A percentile compares a stretch with the other conserved stretches of the same genome.
These are phyloP conservation scores for Penicillium salamii DNA, from an alignment of 495 filamentous ascomycete species.

Conservation along the genomic window DNA sequence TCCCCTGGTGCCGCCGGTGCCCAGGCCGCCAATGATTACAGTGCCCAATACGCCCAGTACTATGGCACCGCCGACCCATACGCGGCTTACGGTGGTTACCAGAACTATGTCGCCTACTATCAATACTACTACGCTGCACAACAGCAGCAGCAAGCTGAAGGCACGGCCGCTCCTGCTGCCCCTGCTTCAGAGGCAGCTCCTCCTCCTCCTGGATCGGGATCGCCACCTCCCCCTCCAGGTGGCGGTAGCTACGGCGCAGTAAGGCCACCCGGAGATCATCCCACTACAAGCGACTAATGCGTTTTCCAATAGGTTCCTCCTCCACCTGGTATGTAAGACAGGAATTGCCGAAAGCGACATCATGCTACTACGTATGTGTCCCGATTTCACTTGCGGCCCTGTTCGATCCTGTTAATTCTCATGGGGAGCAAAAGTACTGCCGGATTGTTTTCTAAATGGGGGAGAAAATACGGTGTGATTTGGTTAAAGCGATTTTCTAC, in stretches of 20 bases:
- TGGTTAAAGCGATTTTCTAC: neutral
- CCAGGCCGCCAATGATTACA: conserved; percentile 53
- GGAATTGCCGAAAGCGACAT: neutral
- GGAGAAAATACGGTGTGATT: conserved; percentile 1
- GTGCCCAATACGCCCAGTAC: conserved; percentile 82
- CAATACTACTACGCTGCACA: conserved; percentile 69
- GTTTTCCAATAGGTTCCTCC: conserved; percentile 43
- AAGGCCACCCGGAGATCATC: conserved; percentile 8
- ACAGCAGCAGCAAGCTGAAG: conserved; percentile 39
- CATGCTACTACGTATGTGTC: neutral
- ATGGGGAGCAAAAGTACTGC: conserved; percentile 1
- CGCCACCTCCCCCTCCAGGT: conserved; percentile 63
- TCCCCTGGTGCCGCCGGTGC: conserved; percentile 34
- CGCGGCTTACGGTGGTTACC: conserved; percentile 86
- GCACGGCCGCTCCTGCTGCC: conserved; percentile 55
- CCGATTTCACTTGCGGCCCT: neutral
- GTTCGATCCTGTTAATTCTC: neutral
- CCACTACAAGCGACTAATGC: neutral
- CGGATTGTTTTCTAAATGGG: neutral
- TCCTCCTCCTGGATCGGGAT: conserved; percentile 59
- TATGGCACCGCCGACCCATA: conserved; percentile 79
- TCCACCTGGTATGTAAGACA: conserved; percentile 47
- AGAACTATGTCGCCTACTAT: conserved; percentile 64
- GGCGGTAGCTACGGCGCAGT: conserved; percentile 66
- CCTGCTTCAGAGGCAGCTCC: conserved; percentile 63